Evolutionary conservation across 202 grass and related monocot genomes (phyloP).

Genomic region (Miscanthus sacchariflorus): DNA sequence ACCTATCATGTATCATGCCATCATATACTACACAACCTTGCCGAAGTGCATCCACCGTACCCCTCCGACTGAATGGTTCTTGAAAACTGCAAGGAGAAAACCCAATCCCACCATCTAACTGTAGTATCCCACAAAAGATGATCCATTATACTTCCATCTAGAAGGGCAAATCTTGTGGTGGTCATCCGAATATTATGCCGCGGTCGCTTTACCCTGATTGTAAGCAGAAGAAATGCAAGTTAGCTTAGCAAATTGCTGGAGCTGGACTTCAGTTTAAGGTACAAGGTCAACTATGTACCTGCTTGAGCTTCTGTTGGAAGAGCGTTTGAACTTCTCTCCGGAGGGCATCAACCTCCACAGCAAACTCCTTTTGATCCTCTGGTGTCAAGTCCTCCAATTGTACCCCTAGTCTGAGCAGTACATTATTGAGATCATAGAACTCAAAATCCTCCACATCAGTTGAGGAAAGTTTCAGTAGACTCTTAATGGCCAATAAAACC

Average conservation of each 20-base stretch:
- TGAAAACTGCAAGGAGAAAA: not conserved
- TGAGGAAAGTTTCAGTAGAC: slow-evolving; percentile 67
- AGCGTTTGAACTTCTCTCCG: slow-evolving; percentile 73
- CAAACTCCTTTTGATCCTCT: slow-evolving; percentile 76
- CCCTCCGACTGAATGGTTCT: not conserved
- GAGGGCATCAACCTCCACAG: slow-evolving; percentile 68
- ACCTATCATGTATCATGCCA: not conserved
- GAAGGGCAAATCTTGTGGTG: not conserved
- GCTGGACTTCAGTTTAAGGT: not conserved
- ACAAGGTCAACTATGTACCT: slow-evolving; percentile 7
- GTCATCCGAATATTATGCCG: slow-evolving; percentile 11
- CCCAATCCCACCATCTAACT: slow-evolving; percentile 13
- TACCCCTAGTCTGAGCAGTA: slow-evolving; percentile 61
- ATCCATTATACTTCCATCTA: not conserved
- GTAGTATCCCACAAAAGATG: not conserved
- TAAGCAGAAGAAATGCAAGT: slow-evolving; percentile 4
- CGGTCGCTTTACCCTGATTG: slow-evolving; percentile 3
- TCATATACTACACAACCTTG: slow-evolving; percentile 5
- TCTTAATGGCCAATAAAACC: slow-evolving; percentile 79
- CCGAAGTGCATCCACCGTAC: not conserved
- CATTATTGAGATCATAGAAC: slow-evolving; percentile 54
- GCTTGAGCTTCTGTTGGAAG: slow-evolving; percentile 69
- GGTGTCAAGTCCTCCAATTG: slow-evolving; percentile 67
- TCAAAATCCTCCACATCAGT: slow-evolving; percentile 58
- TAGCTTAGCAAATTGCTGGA: slow-evolving; percentile 8